These are phyloP conservation scores for Rhodotorula sp. DNA, from an alignment of 1,284 basidiomycete genomes.

Conservation along the genomic window DNA sequence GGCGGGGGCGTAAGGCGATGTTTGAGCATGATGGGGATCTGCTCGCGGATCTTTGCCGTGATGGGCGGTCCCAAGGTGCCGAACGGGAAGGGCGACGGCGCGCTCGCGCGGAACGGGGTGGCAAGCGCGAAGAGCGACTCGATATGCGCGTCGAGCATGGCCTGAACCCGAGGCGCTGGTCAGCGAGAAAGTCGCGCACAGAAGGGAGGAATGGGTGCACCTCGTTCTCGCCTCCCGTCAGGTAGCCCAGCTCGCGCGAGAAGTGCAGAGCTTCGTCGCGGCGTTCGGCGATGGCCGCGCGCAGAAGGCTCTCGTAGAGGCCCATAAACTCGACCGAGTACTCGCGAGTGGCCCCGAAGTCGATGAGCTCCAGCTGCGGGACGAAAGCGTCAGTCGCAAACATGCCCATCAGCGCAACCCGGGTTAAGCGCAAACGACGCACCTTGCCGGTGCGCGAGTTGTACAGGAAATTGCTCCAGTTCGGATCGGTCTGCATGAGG, in stretches of 20 bases:
- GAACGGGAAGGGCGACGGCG: conserved; percentile 67
- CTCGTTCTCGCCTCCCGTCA: conserved; percentile 84
- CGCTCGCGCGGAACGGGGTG: conserved; percentile 69
- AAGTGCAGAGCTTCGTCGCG: conserved; percentile 68
- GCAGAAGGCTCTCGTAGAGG: conserved; percentile 77
- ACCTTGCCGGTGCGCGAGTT: conserved; percentile 64
- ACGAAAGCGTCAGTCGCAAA: not conserved
- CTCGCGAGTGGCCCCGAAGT: conserved; percentile 91
- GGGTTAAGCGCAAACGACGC: not conserved
- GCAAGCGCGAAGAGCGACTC: conserved; percentile 74
- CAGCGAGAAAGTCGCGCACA: not conserved
- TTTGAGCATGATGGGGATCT: conserved; percentile 88
- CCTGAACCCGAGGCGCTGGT: conserved; percentile 53
- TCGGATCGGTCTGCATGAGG: conserved; percentile 98
- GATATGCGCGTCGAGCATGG: conserved; percentile 87
- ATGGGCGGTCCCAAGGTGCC: conserved; percentile 61
- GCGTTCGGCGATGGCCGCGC: conserved; percentile 74
- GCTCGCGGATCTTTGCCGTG: conserved; percentile 70
- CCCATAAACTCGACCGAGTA: conserved; percentile 89
- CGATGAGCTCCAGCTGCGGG: conserved; percentile 78
- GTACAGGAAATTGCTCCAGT: conserved; percentile 97
- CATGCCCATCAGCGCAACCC: not conserved
- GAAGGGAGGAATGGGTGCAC: conserved; percentile 53
- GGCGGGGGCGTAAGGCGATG: conserved; percentile 90
- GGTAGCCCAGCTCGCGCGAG: conserved; percentile 80